Evolutionary conservation across 768 basidiomycete species (phyloP).

Genomic region (Mrakia frigida): DNA sequence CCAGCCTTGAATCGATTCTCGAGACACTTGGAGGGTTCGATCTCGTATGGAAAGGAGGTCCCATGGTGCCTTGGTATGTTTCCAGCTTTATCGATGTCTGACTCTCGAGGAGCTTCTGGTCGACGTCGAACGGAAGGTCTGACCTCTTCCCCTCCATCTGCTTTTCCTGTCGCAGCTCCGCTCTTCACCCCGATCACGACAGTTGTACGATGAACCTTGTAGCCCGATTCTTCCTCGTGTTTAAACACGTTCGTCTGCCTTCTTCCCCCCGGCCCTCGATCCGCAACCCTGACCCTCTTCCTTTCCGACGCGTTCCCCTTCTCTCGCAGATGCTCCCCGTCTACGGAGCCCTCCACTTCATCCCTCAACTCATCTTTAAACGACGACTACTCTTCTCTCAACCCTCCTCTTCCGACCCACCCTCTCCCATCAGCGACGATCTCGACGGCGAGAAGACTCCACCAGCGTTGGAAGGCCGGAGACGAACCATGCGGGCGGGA

Average conservation of each 20-base stretch:
- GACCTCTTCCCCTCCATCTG: too few relatives aligned
- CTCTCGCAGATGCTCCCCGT: slow-evolving; percentile 18
- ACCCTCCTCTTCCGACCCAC: background rate
- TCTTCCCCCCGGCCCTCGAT: too few relatives aligned
- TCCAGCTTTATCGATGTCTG: too few relatives aligned
- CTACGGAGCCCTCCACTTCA: slow-evolving; percentile 27
- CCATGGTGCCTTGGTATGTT: slow-evolving; percentile 15
- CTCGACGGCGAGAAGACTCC: too few relatives aligned
- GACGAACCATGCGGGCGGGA: background rate
- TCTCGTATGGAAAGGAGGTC: background rate
- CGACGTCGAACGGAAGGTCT: background rate
- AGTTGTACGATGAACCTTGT: slow-evolving; percentile 3
- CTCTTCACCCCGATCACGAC: slow-evolving; percentile 27
- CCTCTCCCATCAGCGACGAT: background rate
- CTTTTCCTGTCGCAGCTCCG: too few relatives aligned
- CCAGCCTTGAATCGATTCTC: slow-evolving; percentile 12
- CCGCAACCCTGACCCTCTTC: too few relatives aligned
- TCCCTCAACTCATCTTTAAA: slow-evolving; percentile 28
- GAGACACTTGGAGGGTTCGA: background rate
- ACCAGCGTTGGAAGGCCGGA: background rate
- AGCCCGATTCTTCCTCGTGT: slow-evolving; percentile 22
- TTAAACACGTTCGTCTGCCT: background rate
- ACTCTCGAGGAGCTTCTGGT: background rate
- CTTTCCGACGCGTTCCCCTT: too few relatives aligned
- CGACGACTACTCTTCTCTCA: slow-evolving; percentile 7